Evolutionary conservation across 768 basidiomycete species (phyloP).

Genomic region (Bullera alba): DNA sequence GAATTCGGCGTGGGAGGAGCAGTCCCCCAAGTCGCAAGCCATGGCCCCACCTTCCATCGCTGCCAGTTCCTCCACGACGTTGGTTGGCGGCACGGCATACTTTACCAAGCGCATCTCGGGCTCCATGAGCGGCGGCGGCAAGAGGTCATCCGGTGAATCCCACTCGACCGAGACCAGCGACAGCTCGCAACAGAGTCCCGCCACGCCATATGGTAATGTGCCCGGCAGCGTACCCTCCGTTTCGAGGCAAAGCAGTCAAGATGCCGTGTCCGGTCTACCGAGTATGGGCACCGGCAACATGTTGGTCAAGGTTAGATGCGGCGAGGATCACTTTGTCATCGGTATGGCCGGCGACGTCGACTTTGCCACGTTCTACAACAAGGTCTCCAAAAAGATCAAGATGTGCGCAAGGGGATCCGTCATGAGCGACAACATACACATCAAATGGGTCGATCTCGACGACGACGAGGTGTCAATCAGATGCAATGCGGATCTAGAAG

Average conservation of each 20-base stretch:
- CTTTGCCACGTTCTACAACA: constrained; percentile 39
- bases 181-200: constrained; percentile 52
- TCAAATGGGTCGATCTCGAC: constrained; percentile 36
- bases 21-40: constrained; percentile 5
- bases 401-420: neutral
- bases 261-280: constrained; percentile 12
- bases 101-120: constrained; percentile 27
- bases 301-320: constrained; percentile 89
- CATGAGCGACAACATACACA: constrained; percentile 7
- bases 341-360: constrained; percentile 74
- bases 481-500: constrained; percentile 35
- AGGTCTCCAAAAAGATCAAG: constrained; percentile 1
- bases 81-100: constrained; percentile 33
- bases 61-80: constrained; percentile 12
- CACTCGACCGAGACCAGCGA: constrained; percentile 51
- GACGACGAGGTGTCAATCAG: constrained; percentile 32
- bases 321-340: constrained; percentile 87
- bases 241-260: constrained; percentile 19
- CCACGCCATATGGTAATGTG: constrained; percentile 42
- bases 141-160: constrained; percentile 36
- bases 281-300: too few species aligned
- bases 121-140: constrained; percentile 27
- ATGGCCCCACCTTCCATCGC: neutral
- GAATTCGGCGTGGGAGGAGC: neutral
- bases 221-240: constrained; percentile 11